These are phyloP conservation scores for Borovskyia barvae DNA, from an alignment of 208 protist genomes.

Conservation along the genomic window DNA sequence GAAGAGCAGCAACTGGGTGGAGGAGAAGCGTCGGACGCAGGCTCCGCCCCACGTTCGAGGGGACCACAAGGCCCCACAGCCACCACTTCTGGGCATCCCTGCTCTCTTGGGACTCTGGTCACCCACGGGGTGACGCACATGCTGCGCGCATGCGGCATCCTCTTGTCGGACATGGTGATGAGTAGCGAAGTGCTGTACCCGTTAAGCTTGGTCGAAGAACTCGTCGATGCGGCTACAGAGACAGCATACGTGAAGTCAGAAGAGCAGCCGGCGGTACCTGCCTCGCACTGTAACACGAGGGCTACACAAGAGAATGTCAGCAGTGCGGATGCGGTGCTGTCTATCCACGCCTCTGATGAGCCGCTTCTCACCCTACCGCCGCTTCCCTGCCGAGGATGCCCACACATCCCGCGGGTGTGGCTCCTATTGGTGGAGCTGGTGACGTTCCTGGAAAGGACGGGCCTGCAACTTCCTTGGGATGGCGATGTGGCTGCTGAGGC, in stretches of 20 bases:
- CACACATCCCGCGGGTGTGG: conserved; percentile 19
- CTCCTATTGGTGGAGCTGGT: conserved; percentile 12
- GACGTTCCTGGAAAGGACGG: conserved; percentile 6
- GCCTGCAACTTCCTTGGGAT: conserved; percentile 10
- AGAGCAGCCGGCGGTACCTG: background rate
- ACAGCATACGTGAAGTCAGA: background rate
- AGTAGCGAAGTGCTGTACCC: conserved; percentile 17
- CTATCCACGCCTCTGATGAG: background rate
- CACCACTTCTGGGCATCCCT: too few relatives aligned
- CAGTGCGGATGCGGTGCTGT: too few relatives aligned
- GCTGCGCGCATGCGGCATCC: conserved; percentile 16
- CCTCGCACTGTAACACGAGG: too few relatives aligned
- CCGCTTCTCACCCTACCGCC: background rate
- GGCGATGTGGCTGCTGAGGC: background rate
- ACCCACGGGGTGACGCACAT: conserved; percentile 21
- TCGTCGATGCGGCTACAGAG: background rate
- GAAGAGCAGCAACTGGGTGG: conserved; percentile 10
- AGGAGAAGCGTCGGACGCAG: background rate
- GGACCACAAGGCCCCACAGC: too few relatives aligned
- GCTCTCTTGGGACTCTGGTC: conserved; percentile 18
- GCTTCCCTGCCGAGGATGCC: background rate
- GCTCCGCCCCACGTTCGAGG: too few relatives aligned
- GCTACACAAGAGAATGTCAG: too few relatives aligned
- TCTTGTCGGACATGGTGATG: conserved; percentile 5
- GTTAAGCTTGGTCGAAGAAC: background rate